Base-by-base conservation (phyloP, 2,329 filamentous ascomycete genomes). In the Talaromyces marneffei region DNA sequence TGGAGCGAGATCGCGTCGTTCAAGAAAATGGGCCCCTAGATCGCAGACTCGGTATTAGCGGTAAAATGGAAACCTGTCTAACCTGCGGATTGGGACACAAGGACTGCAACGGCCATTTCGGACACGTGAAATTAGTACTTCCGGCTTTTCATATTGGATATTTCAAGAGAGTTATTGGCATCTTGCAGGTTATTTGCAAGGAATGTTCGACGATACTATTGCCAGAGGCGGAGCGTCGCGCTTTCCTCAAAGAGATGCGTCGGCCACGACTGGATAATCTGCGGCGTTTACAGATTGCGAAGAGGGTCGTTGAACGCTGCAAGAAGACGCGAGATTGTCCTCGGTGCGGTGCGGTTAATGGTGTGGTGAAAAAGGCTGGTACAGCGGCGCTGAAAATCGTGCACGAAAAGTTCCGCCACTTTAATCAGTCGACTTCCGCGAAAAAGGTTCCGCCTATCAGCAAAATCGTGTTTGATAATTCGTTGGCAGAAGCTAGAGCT, bases 141-240 rank as follows among this genome's bases (percentile, higher is more conserved):
- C 94, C 94, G 3, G 91, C 89, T 46, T 97, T 97, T 71, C 94
- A 99, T 72, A 92, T 97, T 66, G 94, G 94, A 39, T 99, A 97
- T 73, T 85, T 99, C 69, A 94, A 92, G 73, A 92, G 95, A 73
- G 91, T 94, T 65, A 93, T 96, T 72, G 88, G 87, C 48, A 92
- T 96, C 60, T 82, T 99, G 25, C 92, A 97, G 73, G 89, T 94
- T 70, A 95, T 99, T 66, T 99, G 94, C 86, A 99, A 96, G 74
- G 87, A 92, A 71, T 99, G 94, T 73, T 90, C 91, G 25, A 85
- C 85, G 64, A 88, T 97, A 6, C 78, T 99, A 60, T 83, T 99
- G 25, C 86, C 89, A 39, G 92, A 97, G 72, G 79, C 84, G 20
- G 91, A 96, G 68, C 86, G 91, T 66, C 86, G 90, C 42, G 78